phyloP scores from a whole-genome alignment of 768 basidiomycete species.

The Hydnum rufescens region DNA sequence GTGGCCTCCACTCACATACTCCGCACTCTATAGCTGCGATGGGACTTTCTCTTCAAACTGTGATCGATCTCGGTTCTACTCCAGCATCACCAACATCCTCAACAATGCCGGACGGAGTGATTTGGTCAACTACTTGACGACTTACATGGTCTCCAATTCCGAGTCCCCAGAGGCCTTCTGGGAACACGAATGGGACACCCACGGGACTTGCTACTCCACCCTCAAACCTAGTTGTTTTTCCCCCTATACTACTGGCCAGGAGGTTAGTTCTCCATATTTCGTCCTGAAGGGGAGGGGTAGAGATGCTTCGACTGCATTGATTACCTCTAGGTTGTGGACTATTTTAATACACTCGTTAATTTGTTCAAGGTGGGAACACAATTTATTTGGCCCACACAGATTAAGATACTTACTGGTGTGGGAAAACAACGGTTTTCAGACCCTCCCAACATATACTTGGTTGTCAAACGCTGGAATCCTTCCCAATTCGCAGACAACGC shows the following conservation, averaged over 20 bases:
- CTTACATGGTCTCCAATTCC: neutral
- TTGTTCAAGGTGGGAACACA: too few relatives aligned
- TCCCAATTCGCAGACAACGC: slow-evolving; percentile 38
- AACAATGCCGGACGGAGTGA: slow-evolving; percentile 7
- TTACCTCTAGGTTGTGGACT: too few relatives aligned
- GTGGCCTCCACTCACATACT: too few relatives aligned
- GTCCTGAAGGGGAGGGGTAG: neutral
- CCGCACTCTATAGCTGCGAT: slow-evolving; percentile 5
- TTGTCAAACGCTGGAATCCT: slow-evolving; percentile 52
- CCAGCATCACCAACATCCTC: slow-evolving; percentile 15
- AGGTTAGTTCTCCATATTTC: slow-evolving; percentile 14
- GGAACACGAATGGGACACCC: slow-evolving; percentile 15
- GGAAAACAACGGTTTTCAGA: slow-evolving; percentile 19
- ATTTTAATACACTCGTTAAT: too few relatives aligned
- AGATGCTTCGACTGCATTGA: too few relatives aligned
- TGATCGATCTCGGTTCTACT: slow-evolving; percentile 13
- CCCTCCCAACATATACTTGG: slow-evolving; percentile 56
- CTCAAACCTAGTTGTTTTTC: slow-evolving; percentile 15
- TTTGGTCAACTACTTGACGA: slow-evolving; percentile 14
- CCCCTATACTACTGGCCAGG: slow-evolving; percentile 10
- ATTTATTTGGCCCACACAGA: too few relatives aligned
- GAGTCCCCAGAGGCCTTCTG: neutral
- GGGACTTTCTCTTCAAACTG: slow-evolving; percentile 16
- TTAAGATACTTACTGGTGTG: too few relatives aligned
- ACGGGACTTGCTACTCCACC: slow-evolving; percentile 17